Percentiles rank a stretch among this genome's conserved stretches.
phyloP scores from a whole-genome alignment of 345 rosid genomes.

The Eucalyptus virginea region DNA sequence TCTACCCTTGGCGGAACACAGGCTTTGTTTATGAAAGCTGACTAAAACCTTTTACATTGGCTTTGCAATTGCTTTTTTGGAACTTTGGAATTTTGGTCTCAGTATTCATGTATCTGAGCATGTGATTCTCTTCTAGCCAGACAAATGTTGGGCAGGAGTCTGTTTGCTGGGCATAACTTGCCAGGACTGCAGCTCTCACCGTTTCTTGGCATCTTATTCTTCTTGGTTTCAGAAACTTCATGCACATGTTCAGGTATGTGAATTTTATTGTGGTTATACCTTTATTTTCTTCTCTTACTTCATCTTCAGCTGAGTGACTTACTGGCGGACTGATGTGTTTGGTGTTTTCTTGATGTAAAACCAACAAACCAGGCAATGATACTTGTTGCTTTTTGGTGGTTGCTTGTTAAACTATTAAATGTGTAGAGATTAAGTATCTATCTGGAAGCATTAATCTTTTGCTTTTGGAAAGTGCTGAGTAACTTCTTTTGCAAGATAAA shows the following conservation, averaged over 20 bases:
- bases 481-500: background rate
- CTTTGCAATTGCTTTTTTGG: background rate
- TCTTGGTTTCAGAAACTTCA: constrained; percentile 57
- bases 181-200: constrained; percentile 60
- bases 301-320: background rate
- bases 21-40: background rate
- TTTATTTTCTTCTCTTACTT: background rate
- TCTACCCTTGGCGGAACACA: background rate
- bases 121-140: constrained; percentile 41
- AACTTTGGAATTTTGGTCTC: background rate
- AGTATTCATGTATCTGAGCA: background rate
- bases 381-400: background rate
- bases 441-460: background rate
- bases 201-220: constrained; percentile 48
- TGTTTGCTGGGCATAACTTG: constrained; percentile 69
- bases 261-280: background rate
- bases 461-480: background rate
- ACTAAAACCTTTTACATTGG: background rate
- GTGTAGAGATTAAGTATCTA: background rate
- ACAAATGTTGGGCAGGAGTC: constrained; percentile 77
- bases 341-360: background rate
- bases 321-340: background rate
- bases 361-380: background rate
- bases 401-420: background rate
- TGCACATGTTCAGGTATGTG: constrained; percentile 36